Evolutionary conservation across 2,329 filamentous ascomycete genomes (phyloP), one percentile per base, ranked within the genome.

Genomic region (Escovopsis sp.): DNA sequence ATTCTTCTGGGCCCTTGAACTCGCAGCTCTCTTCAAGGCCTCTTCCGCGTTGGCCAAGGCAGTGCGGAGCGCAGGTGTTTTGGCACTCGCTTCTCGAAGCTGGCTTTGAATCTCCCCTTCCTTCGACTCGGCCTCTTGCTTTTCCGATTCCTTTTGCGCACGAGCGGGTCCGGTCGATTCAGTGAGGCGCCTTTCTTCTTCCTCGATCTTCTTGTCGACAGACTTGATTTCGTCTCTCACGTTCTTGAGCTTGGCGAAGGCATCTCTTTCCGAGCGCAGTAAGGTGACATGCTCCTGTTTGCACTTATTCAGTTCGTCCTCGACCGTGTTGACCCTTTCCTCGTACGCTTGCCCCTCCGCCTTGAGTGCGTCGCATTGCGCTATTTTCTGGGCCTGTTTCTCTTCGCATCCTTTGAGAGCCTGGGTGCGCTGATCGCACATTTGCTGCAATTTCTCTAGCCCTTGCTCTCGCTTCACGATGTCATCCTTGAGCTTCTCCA

Each of bases 161-260:
- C 83, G 76, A 20, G 74, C 74, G 24, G 81, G 82, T 32, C 86
- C 84, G 50, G 82, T 80, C 2, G 76, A 71, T 36, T 77, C 72
- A 35, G 74, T 70, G 7, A 94, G 68, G 4, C 79, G 76, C 38
- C 63, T 57, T 49, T 73, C 65, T 54, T 84, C 79, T 4, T 68
- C 64, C 3, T 55, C 52, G 39, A 79, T 75, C 37, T 70, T 68
- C 2, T 47, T 50, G 45, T 73, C 61, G 32, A 65, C 62, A 0
- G 64, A 56, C 40, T 59, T 61, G 20, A 72, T 66, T 15, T 67
- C 65, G 3, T 61, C 56, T 25, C 71, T 64, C 31, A 72, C 71
- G 12, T 59, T 61, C 44, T 70, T 76, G 8, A 87, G 60, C 37
- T 71, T 71, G 13, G 64, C 58, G 40, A 72, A 66, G 20, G 87